Base-by-base conservation (phyloP, 2,329 filamentous ascomycete genomes). In the Pyricularia pennisetigena region DNA sequence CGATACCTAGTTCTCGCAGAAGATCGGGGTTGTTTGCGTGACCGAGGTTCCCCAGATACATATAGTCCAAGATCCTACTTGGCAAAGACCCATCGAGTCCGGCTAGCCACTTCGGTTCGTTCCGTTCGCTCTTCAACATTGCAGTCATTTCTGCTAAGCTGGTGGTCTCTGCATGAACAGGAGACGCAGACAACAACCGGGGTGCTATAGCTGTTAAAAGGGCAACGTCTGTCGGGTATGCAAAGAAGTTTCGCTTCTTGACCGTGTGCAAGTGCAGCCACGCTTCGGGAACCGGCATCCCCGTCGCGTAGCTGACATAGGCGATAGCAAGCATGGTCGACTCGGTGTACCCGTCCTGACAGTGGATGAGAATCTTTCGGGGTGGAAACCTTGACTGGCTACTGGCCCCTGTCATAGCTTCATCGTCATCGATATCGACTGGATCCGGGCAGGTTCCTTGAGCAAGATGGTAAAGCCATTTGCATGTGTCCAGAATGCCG, bases 21-120 rank as follows among this genome's bases (percentile, higher is more conserved):
- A 99, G 81, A 68, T 92, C 90, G 0, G 94, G 92, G 73, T 98
- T 98, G 75, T 98, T 98, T 8, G 95, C 95, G 76, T 99, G 95
- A 0, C 87, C 88, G 20, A 98, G 83, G 74, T 98, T 98, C 1
- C 95, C 95, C 14, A 99, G 85, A 75, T 99, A 99, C 89, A 99
- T 93, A 75, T 98, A 97, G 68, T 94, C 90, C 61, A 97, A 80
- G 57, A 99, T 86, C 16, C 94, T 87, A 75, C 92, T 97, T 0
- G 95, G 95, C 26, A 98, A 84, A 28, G 93, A 97, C 4, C 95
- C 95, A 76, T 98, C 94, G 72, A 97, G 87, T 68, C 87, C 87
- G 30, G 86, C 82, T 68, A 97, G 86, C 95, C 95, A 99, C 49
- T 83, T 81, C 0, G 94, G 94, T 73, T 93, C 86, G 26, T 83